These are phyloP conservation scores for Juglanconis oblonga DNA, from an alignment of 2,329 filamentous ascomycete species.

Conservation along the genomic window DNA sequence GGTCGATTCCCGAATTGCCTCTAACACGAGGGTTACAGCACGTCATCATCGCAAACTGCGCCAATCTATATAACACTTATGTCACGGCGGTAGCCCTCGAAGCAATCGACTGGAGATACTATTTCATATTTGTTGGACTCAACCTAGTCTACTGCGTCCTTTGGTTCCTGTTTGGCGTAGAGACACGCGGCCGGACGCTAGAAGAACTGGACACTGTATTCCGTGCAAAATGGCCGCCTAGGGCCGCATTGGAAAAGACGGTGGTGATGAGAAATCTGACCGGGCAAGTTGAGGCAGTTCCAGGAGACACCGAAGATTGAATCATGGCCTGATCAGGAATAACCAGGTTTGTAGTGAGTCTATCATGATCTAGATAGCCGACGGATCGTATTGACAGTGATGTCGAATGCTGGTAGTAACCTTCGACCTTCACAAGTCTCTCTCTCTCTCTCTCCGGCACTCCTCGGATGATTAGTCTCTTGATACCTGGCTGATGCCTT, in stretches of 20 bases:
- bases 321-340: neutral
- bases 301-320: neutral
- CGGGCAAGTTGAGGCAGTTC: constrained; percentile 1
- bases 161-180: constrained; percentile 30
- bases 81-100: constrained; percentile 30
- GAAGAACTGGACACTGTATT: constrained; percentile 45
- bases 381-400: too few relatives aligned
- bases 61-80: constrained; percentile 31
- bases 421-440: too few relatives aligned
- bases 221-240: constrained; percentile 33
- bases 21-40: constrained; percentile 9
- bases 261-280: constrained; percentile 25
- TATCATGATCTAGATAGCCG: neutral
- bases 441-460: too few relatives aligned
- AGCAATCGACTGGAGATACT: constrained; percentile 29
- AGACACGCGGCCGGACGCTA: constrained; percentile 33
- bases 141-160: constrained; percentile 27
- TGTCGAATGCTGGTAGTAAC: too few relatives aligned
- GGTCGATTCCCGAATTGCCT: neutral
- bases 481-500: too few relatives aligned
- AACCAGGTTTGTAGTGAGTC: neutral
- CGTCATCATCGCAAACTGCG: constrained; percentile 28
- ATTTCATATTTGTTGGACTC: constrained; percentile 31
- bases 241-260: constrained; percentile 34
- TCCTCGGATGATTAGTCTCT: too few relatives aligned